Evolutionary conservation across 805 yeast genomes (phyloP).

Genomic region (Hanseniaspora opuntiae): DNA sequence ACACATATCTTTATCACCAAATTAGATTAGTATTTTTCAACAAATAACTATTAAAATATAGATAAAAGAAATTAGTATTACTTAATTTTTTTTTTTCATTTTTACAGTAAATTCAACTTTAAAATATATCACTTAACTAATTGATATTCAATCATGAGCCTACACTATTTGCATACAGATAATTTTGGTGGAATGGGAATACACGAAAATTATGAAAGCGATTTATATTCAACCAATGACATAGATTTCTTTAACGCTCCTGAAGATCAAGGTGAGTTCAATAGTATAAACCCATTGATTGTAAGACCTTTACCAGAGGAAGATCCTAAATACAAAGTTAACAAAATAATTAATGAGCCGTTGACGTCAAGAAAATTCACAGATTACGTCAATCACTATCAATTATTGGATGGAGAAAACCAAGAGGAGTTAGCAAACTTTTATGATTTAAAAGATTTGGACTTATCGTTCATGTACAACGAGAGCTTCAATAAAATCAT

Average conservation of each 20-base stretch:
- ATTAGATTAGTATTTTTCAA: background rate
- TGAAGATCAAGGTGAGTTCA: background rate
- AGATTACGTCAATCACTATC: slow-evolving; percentile 3
- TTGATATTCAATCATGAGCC: slow-evolving; percentile 4
- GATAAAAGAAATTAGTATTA: background rate
- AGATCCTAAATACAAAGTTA: background rate
- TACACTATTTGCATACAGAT: slow-evolving; percentile 6
- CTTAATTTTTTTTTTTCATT: background rate
- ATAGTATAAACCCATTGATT: slow-evolving; percentile 7
- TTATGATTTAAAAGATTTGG: slow-evolving; percentile 6
- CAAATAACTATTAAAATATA: background rate
- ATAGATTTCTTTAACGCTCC: background rate
- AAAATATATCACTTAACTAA: background rate
- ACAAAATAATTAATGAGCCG: background rate
- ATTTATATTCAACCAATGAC: background rate
- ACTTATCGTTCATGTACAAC: slow-evolving; percentile 9
- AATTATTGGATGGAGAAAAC: background rate
- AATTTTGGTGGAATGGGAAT: background rate
- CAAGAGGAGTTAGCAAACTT: background rate
- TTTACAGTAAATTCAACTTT: background rate
- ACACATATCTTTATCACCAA: too few relatives aligned
- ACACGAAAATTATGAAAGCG: background rate
- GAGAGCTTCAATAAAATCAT: slow-evolving; percentile 6
- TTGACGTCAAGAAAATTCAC: background rate
- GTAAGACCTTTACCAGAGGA: background rate